phyloP scores from a whole-genome alignment of 2,329 filamentous ascomycete genomes.

The Neonectria coccinea region DNA sequence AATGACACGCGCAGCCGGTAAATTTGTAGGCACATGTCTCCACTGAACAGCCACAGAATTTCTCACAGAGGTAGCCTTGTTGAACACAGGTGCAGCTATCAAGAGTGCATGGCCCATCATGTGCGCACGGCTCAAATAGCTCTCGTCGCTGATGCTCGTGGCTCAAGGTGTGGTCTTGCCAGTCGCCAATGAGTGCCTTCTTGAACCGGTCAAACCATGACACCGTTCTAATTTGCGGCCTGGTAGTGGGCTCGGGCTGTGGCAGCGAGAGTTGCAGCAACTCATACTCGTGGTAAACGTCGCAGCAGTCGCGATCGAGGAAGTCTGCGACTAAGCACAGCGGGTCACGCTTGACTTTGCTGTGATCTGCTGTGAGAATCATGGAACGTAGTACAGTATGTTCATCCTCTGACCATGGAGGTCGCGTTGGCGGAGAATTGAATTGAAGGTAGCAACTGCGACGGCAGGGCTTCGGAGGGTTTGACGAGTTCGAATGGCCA shows the following conservation, averaged over 20 bases:
- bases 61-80: slow-evolving; percentile 75
- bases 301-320: slow-evolving; percentile 64
- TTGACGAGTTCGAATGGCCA: slow-evolving; percentile 19
- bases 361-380: slow-evolving; percentile 56
- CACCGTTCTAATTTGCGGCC: slow-evolving; percentile 57
- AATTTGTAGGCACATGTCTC: slow-evolving; percentile 72
- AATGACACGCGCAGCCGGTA: slow-evolving; percentile 74
- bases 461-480: slow-evolving; percentile 47
- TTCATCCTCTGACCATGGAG: slow-evolving; percentile 63
- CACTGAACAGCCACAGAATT: slow-evolving; percentile 73
- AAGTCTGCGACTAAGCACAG: slow-evolving; percentile 64
- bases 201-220: slow-evolving; percentile 68
- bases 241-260: slow-evolving; percentile 42
- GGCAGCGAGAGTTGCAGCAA: slow-evolving; percentile 44
- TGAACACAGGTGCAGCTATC: slow-evolving; percentile 72
- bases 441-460: slow-evolving; percentile 56
- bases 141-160: slow-evolving; percentile 68
- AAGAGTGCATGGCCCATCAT: slow-evolving; percentile 74
- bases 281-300: slow-evolving; percentile 56
- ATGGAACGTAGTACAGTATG: slow-evolving; percentile 61
- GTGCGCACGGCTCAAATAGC: slow-evolving; percentile 73
- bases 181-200: slow-evolving; percentile 66
- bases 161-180: slow-evolving; percentile 66
- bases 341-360: slow-evolving; percentile 54
- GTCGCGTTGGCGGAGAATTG: slow-evolving; percentile 37